A percentile compares a stretch with the other conserved stretches of the same genome.
phyloP scores from a whole-genome alignment of 2,329 filamentous ascomycete species.

The Diaporthe velutina region DNA sequence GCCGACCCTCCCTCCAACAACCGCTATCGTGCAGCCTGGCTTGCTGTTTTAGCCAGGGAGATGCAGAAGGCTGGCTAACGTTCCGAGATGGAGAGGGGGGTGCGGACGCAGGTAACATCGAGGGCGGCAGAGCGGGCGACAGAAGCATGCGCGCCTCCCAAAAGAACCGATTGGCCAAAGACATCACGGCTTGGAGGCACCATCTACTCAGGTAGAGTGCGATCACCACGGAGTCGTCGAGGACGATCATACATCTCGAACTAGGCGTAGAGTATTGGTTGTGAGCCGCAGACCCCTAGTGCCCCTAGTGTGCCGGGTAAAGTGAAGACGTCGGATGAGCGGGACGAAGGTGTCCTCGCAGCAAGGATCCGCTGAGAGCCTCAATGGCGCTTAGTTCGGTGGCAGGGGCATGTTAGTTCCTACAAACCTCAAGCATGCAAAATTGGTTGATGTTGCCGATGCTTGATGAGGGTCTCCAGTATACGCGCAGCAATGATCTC shows the following conservation, averaged over 20 bases:
- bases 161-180: not conserved
- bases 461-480: constrained; percentile 4
- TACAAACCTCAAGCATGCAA: constrained; percentile 6
- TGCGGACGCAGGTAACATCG: constrained; percentile 25
- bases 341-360: constrained; percentile 16
- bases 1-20: constrained; percentile 12
- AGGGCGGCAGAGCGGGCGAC: constrained; percentile 21
- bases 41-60: constrained; percentile 14
- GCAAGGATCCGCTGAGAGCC: constrained; percentile 23
- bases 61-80: not conserved
- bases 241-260: constrained; percentile 16
- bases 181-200: not conserved
- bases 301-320: constrained; percentile 21
- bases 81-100: not conserved
- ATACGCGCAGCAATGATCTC: constrained; percentile 6
- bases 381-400: constrained; percentile 18
- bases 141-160: not conserved
- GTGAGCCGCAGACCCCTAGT: constrained; percentile 23
- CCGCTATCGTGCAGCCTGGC: not conserved
- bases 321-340: constrained; percentile 20
- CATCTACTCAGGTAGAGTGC: constrained; percentile 24
- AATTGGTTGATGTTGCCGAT: constrained; percentile 5
- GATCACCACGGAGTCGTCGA: constrained; percentile 24
- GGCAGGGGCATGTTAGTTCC: constrained; percentile 1
- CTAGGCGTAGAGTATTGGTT: not conserved